Base-by-base conservation (phyloP, 495 filamentous ascomycete species). In the Peziza echinospora region DNA sequence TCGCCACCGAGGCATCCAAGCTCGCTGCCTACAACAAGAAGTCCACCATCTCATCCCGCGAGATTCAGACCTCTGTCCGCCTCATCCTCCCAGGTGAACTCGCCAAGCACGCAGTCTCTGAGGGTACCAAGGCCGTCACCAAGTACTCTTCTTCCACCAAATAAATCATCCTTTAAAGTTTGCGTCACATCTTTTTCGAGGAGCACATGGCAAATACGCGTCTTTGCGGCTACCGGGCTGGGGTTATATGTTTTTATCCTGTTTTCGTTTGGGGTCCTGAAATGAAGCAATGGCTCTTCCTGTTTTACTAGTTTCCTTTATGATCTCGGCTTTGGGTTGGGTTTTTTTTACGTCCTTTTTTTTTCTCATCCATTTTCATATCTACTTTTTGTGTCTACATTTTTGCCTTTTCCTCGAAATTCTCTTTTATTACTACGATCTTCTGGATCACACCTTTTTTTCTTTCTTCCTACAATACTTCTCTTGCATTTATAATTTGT, bases 1-100 rank as follows among this genome's bases (percentile, higher is more conserved):
- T 97, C 56, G 89, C 89, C 43, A 96, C 89, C 47, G 89, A 97
- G 67, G 89, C 89, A 39, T 93, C 84, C 63, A 97, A 97, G 78
- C 77, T 97, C 42, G 89, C 89, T 55, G 91, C 89, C 46, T 97
- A 97, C 74, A 97, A 97, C 79, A 97, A 97, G 82, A 97, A 97
- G 75, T 94, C 87, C 41, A 97, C 89, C 67, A 97, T 97, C 71
- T 96, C 89, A 21, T 93, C 87, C 52, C 80, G 89, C 63, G 89
- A 97, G 70, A 97, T 97, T 63, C 89, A 97, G 76, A 97, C 89
- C 56, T 97, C 89, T 52, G 89, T 97, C 53, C 79, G 89, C 49
- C 77, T 97, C 39, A 97, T 97, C 65, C 82, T 97, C 17, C 89
- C 89, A 34, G 89, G 89, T 66, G 89, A 97, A 72, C 75, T 97